phyloP scores from a whole-genome alignment of 176 grass and related monocot genomes.

The Typha latifolia region DNA sequence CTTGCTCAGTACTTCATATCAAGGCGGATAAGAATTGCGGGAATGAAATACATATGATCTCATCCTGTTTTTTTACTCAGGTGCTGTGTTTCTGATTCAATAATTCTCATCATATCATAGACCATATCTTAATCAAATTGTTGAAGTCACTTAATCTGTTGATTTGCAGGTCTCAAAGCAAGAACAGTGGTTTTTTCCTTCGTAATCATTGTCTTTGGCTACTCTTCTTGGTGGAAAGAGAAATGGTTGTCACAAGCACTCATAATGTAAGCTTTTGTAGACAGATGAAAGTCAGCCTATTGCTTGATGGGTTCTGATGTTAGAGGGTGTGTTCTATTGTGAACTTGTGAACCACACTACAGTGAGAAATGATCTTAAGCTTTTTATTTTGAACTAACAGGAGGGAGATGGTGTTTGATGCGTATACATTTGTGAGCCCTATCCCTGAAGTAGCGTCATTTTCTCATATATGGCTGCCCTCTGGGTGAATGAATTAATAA shows the following conservation, averaged over 20 bases:
- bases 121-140: not conserved
- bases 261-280: not conserved
- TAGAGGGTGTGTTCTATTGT: not conserved
- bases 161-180: not conserved
- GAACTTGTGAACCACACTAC: not conserved
- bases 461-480: not conserved
- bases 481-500: too few species aligned
- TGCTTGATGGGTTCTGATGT: not conserved
- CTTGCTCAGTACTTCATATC: constrained; percentile 82
- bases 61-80: not conserved
- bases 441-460: not conserved
- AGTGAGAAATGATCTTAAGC: constrained; percentile 1
- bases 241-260: not conserved
- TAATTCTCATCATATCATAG: not conserved
- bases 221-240: not conserved
- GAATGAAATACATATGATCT: constrained; percentile 87
- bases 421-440: not conserved
- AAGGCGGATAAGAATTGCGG: constrained; percentile 81
- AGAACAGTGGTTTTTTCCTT: not conserved
- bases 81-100: not conserved
- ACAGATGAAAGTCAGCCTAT: constrained; percentile 1
- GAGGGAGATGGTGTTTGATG: not conserved
- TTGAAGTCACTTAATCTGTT: not conserved
- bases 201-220: not conserved
- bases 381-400: not conserved